A percentile compares a stretch with the other conserved stretches of the same genome.
Evolutionary conservation across 495 filamentous ascomycete species (phyloP).

Genomic region (Tuber brumale): DNA sequence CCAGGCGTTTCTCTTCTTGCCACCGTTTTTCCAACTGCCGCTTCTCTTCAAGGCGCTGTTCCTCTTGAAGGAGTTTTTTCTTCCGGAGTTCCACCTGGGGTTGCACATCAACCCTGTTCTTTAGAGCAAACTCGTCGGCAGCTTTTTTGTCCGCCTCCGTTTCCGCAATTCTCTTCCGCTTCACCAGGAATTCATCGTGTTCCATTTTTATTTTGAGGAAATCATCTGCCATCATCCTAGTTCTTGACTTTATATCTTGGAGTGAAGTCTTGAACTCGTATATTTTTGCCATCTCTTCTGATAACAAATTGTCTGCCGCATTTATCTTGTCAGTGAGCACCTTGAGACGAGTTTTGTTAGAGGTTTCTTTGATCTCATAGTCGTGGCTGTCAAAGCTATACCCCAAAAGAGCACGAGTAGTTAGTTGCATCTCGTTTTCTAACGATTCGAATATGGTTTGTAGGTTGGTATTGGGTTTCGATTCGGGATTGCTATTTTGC

Average conservation of each 20-base stretch:
- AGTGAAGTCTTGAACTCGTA: background rate
- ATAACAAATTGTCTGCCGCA: background rate
- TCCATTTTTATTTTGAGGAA: background rate
- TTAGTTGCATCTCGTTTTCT: background rate
- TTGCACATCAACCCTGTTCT: conserved; percentile 8
- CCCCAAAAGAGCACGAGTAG: background rate
- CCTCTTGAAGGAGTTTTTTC: background rate
- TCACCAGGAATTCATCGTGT: background rate
- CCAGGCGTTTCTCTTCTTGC: background rate
- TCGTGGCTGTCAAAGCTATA: background rate
- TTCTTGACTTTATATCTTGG: conserved; percentile 11
- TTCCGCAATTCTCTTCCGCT: background rate
- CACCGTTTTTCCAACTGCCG: background rate
- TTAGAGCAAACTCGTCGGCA: conserved; percentile 3
- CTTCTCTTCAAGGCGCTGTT: conserved; percentile 1
- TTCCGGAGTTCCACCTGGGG: conserved; percentile 6
- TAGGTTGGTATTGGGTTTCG: background rate
- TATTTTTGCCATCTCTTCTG: background rate
- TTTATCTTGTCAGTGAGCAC: background rate
- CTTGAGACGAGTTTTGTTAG: background rate
- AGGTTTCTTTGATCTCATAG: background rate
- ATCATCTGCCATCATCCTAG: background rate
- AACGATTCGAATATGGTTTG: background rate
- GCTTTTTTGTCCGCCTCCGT: background rate
- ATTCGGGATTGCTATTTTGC: background rate